phyloP scores from a whole-genome alignment of 768 basidiomycete genomes.

The Clitopilus hobsonii region DNA sequence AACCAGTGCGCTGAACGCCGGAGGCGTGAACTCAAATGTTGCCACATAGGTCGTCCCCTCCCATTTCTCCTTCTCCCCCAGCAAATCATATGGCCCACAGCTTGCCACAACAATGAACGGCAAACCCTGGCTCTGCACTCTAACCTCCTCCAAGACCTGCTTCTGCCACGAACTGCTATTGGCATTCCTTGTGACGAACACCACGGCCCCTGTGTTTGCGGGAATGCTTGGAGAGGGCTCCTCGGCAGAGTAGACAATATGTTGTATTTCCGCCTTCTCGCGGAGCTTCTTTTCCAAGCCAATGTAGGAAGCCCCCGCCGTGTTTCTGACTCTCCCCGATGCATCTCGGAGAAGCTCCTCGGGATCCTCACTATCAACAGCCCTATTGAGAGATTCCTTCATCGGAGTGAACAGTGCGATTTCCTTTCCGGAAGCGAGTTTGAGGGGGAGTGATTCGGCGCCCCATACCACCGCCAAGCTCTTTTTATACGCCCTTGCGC shows the following conservation, averaged over 20 bases:
- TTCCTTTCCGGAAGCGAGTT: conserved; percentile 12
- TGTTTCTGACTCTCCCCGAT: conserved; percentile 46
- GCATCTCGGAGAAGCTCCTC: conserved; percentile 38
- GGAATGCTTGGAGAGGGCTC: conserved; percentile 4
- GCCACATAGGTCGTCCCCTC: conserved; percentile 34
- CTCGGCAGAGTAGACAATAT: conserved; percentile 39
- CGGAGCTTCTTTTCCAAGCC: conserved; percentile 39
- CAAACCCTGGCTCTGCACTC: conserved; percentile 9
- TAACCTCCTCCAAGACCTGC: conserved; percentile 27
- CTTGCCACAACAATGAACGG: conserved; percentile 50
- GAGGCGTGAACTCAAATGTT: conserved; percentile 56
- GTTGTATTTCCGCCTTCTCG: conserved; percentile 27
- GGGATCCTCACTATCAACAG: conserved; percentile 58
- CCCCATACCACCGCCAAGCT: conserved; percentile 46
- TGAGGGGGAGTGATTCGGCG: conserved; percentile 31
- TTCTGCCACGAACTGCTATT: conserved; percentile 50
- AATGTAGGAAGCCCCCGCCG: conserved; percentile 50
- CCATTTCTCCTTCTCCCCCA: conserved; percentile 19
- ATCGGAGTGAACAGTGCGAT: conserved; percentile 52
- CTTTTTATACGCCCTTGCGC: conserved; percentile 38
- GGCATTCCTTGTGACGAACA: conserved; percentile 60
- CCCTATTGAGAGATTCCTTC: conserved; percentile 53
- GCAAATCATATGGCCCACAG: conserved; percentile 64
- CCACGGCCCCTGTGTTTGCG: conserved; percentile 22
- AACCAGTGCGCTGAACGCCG: conserved; percentile 42